Evolutionary conservation across 495 filamentous ascomycete species (phyloP).

Genomic region (Hypoxylon lienhwacheense): DNA sequence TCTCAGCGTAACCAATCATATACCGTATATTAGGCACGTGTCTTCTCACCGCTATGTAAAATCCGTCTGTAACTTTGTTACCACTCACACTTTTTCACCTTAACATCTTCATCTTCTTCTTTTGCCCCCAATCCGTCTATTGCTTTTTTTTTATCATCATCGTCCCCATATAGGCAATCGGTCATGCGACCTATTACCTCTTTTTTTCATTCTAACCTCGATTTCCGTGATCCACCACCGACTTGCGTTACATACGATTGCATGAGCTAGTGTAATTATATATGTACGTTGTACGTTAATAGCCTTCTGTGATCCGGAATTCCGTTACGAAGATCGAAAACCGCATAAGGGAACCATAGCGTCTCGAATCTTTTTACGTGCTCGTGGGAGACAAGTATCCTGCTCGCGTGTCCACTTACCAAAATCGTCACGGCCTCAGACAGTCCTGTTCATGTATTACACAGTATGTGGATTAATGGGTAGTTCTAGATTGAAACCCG

Average conservation of each 20-base stretch:
- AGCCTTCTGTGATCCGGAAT: constrained; percentile 11
- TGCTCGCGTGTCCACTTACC: constrained; percentile 23
- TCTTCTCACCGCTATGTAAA: constrained; percentile 26
- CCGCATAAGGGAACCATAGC: background rate
- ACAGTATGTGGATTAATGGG: constrained; percentile 3
- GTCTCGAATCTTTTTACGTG: constrained; percentile 4
- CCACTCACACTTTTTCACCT: constrained; percentile 2
- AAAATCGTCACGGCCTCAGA: constrained; percentile 1
- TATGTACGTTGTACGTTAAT: no score
- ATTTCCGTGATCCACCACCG: no score
- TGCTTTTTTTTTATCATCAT: constrained; percentile 1
- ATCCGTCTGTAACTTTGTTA: constrained; percentile 14
- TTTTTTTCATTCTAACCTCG: no score
- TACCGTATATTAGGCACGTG: constrained; percentile 20
- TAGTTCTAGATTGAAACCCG: no score
- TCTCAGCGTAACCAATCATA: constrained; percentile 27
- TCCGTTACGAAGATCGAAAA: constrained; percentile 1
- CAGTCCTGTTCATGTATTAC: constrained; percentile 6
- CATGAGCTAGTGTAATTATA: no score
- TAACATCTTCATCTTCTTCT: constrained; percentile 17
- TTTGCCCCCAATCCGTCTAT: no score
- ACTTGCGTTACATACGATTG: background rate
- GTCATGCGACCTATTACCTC: constrained; percentile 26
- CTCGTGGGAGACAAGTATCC: background rate
- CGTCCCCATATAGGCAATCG: constrained; percentile 2